Conservation (phyloP, 495 filamentous ascomycete species). For the Neurospora discreta region DNA sequence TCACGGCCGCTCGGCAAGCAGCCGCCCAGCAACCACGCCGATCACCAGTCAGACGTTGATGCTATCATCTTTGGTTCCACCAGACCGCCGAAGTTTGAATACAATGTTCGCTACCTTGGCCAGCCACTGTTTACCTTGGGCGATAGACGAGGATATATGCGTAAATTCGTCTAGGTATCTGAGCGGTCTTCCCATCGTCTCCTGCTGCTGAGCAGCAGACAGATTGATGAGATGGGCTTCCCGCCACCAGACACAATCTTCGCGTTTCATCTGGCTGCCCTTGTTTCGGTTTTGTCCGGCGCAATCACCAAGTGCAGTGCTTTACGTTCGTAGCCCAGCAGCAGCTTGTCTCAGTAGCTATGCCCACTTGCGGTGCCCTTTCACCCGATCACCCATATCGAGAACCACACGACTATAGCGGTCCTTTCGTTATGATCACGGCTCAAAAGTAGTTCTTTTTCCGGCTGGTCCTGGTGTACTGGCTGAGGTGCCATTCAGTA, state of each 20-base stretch:
- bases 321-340: conserved; percentile 62
- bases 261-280: conserved; percentile 58
- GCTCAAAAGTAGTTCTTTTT: conserved; percentile 87
- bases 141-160: background rate
- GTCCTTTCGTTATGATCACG: background rate
- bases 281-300: conserved; percentile 62
- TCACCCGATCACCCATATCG: background rate
- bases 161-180: conserved; percentile 87
- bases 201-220: conserved; percentile 82
- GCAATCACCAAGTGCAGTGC: conserved; percentile 66
- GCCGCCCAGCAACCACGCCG: background rate
- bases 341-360: conserved; percentile 73
- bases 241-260: conserved; percentile 91
- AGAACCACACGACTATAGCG: background rate
- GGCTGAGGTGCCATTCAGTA: conserved; percentile 87
- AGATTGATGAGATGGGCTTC: conserved; percentile 93
- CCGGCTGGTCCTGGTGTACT: conserved; percentile 82
- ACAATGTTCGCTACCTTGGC: background rate
- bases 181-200: conserved; percentile 87
- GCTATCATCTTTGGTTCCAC: background rate
- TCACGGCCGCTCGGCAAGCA: background rate
- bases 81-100: background rate
- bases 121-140: background rate
- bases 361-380: conserved; percentile 23
- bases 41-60: background rate